These are phyloP conservation scores for Pestalotiopsis sp. DNA, from an alignment of 2,329 filamentous ascomycete genomes.

Conservation along the genomic window DNA sequence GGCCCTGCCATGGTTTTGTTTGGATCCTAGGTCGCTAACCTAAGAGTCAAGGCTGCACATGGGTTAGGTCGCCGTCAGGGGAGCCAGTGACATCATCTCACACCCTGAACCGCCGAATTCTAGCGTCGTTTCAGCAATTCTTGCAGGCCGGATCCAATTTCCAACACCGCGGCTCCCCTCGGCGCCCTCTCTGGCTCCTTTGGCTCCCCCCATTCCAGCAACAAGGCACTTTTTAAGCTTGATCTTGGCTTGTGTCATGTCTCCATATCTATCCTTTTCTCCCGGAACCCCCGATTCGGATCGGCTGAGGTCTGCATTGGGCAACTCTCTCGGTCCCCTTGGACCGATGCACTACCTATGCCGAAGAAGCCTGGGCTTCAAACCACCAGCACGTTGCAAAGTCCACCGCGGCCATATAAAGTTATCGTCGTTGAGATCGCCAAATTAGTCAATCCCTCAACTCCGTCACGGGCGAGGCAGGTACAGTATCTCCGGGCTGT, in stretches of 20 bases:
- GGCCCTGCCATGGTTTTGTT: slow-evolving; percentile 12
- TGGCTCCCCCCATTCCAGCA: too few species aligned
- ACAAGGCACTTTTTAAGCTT: background rate
- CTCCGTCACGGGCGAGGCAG: background rate
- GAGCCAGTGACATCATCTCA: slow-evolving; percentile 6
- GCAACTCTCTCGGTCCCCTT: background rate
- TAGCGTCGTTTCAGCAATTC: slow-evolving; percentile 6
- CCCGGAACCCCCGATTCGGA: background rate
- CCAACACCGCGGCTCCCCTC: background rate
- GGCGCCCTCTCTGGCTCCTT: too few species aligned
- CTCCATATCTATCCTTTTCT: background rate
- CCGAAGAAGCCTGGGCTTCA: background rate
- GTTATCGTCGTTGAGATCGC: background rate
- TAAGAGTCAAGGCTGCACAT: background rate
- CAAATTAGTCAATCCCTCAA: background rate
- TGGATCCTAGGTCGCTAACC: background rate
- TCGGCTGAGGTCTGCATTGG: background rate
- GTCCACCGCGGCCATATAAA: too few species aligned
- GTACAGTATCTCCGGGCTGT: background rate
- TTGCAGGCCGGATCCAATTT: background rate
- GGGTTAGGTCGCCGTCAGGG: background rate
- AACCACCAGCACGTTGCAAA: background rate
- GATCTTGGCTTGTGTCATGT: slow-evolving; percentile 6
- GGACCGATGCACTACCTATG: background rate
- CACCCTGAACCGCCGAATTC: background rate